phyloP scores from a whole-genome alignment of 257 asterid genomes.

The Mentha longifolia region DNA sequence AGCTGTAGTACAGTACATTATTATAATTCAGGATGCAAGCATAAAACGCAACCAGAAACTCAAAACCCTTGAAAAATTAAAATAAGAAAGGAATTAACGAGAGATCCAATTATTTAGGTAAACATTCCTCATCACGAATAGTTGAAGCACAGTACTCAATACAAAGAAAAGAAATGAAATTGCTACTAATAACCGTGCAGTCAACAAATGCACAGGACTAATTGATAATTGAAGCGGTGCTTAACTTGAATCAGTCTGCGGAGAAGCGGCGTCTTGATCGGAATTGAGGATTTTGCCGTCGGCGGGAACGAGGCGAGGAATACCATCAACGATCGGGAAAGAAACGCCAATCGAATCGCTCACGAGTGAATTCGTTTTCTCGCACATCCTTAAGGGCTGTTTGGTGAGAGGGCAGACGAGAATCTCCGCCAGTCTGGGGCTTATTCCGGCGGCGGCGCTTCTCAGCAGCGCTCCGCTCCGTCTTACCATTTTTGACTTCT shows the following conservation, averaged over 20 bases:
- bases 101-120: not conserved
- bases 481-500: not conserved
- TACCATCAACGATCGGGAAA: slow-evolving; percentile 16
- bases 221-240: not conserved
- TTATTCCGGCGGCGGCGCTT: slow-evolving; percentile 24
- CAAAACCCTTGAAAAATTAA: not conserved
- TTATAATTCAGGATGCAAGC: not conserved
- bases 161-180: not conserved
- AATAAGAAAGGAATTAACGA: not conserved
- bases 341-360: slow-evolving; percentile 28
- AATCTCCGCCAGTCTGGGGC: slow-evolving; percentile 7
- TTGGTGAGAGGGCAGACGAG: slow-evolving; percentile 27
- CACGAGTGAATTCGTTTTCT: slow-evolving; percentile 17
- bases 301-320: slow-evolving; percentile 27
- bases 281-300: slow-evolving; percentile 5
- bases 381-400: slow-evolving; percentile 18
- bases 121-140: slow-evolving; percentile 5
- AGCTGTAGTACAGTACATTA: not conserved
- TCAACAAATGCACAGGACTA: not conserved
- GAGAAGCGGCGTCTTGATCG: slow-evolving; percentile 4
- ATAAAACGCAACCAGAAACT: not conserved
- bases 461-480: slow-evolving; percentile 1
- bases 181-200: not conserved
- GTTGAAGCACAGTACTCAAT: not conserved
- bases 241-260: slow-evolving; percentile 15